phyloP scores from a whole-genome alignment of 495 filamentous ascomycete species.

The Corynascus novoguineensis region DNA sequence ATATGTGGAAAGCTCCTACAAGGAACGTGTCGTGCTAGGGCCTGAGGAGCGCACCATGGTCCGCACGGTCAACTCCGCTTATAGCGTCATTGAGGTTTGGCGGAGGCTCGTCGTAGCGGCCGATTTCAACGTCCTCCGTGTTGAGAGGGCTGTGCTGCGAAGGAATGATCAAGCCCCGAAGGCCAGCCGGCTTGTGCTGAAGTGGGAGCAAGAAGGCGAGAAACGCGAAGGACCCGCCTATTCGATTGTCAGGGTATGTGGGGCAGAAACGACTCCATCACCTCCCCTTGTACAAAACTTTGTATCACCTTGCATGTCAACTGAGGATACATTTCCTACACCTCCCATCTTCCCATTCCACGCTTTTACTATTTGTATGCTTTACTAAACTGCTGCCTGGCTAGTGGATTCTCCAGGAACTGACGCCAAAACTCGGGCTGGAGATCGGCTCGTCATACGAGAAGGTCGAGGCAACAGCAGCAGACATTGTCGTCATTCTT shows the following conservation, averaged over 20 bases:
- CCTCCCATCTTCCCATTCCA: background rate
- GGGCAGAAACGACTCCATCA: background rate
- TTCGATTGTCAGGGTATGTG: constrained; percentile 1
- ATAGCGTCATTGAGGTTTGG: constrained; percentile 4
- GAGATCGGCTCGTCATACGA: background rate
- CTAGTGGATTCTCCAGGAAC: background rate
- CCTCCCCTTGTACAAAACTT: too few species aligned
- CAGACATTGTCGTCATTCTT: constrained; percentile 1
- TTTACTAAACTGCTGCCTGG: background rate
- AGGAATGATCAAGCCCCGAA: background rate
- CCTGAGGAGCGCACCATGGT: constrained; percentile 4
- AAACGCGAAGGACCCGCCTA: background rate
- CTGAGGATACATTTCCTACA: background rate
- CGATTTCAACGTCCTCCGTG: constrained; percentile 2
- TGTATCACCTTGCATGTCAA: too few species aligned
- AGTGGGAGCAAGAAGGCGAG: constrained; percentile 1
- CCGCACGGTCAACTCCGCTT: constrained; percentile 1
- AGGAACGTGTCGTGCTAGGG: constrained; percentile 2
- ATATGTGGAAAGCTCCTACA: constrained; percentile 1
- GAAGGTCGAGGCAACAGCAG: constrained; percentile 3
- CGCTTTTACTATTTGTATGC: background rate
- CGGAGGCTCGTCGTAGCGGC: background rate
- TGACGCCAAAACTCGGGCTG: background rate
- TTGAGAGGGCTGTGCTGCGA: background rate
- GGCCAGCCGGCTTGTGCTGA: background rate